Conservation (phyloP, 352 stramenopile genomes). For the Phytophthora tentaculata region DNA sequence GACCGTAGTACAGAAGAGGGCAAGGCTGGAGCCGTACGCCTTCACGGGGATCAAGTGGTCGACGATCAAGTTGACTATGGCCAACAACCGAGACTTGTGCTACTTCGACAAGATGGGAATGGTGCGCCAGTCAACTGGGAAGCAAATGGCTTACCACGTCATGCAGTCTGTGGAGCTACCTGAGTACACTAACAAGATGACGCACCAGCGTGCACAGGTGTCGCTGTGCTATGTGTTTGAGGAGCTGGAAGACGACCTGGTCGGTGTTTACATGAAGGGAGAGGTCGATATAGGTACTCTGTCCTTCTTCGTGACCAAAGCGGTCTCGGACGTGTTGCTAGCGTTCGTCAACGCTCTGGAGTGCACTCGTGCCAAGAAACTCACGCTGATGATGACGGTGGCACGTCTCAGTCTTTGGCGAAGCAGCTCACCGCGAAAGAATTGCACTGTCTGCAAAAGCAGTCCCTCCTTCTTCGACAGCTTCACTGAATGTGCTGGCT, state of each 20-base stretch:
- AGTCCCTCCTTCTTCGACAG: slow-evolving; percentile 29
- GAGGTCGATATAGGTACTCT: slow-evolving; percentile 4
- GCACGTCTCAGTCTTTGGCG: background rate
- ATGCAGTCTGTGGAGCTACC: slow-evolving; percentile 39
- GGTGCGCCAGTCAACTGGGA: slow-evolving; percentile 29
- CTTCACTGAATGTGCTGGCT: slow-evolving; percentile 18
- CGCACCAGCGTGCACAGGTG: slow-evolving; percentile 17
- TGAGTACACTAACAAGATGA: slow-evolving; percentile 9
- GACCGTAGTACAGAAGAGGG: slow-evolving; percentile 25
- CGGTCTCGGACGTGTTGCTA: slow-evolving; percentile 20
- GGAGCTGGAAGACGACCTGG: slow-evolving; percentile 20
- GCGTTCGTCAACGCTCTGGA: slow-evolving; percentile 17
- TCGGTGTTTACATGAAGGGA: slow-evolving; percentile 33
- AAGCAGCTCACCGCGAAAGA: slow-evolving; percentile 15
- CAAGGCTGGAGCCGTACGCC: slow-evolving; percentile 22
- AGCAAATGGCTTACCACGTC: slow-evolving; percentile 40
- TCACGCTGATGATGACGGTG: slow-evolving; percentile 17
- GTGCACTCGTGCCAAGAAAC: slow-evolving; percentile 29
- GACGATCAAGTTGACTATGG: slow-evolving; percentile 33
- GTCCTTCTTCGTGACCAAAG: slow-evolving; percentile 13
- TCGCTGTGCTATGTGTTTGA: slow-evolving; percentile 41
- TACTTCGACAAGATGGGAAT: slow-evolving; percentile 46
- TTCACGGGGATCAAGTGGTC: slow-evolving; percentile 48
- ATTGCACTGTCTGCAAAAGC: slow-evolving; percentile 24
- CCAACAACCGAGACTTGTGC: slow-evolving; percentile 38